Base-by-base conservation (phyloP, 2,329 filamentous ascomycete species). In the Ampelomyces quisqualis region DNA sequence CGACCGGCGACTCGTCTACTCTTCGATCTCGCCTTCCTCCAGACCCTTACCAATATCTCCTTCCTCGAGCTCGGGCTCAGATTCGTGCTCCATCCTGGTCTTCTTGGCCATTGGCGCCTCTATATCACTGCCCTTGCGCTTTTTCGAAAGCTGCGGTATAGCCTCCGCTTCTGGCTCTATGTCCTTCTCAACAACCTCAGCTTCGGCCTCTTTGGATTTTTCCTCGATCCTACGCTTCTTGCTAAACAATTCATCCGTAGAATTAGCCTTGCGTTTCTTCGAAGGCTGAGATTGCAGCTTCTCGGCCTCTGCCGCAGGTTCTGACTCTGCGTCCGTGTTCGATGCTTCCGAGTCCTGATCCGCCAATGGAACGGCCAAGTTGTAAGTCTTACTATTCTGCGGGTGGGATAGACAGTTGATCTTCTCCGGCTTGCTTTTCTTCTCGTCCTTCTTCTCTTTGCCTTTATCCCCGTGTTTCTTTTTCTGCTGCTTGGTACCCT, bases 391-490 rank as follows among this genome's bases (percentile, higher is more conserved):
- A 15, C 40, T 31, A 7, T 43, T 28, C 4, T 27, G 22, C 11
- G 31, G 38, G 26, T 39, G 35, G n/a, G 35, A 21, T 13, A 43
- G 27, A 20, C 34, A 38, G 10, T 11, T 30, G 11, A 20, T 31
- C 15, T 38, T 34, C 13, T 11, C 17, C 13, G 14, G 11, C n/a
- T 20, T 21, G 4, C 10, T 9, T 31, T 35, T 32, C 20, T 27
- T 11, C 13, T n/a, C 28, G 9, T 24, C 22, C 17, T 34, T 30
- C n/a, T 10, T 26, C 18, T 22, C 17, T 7, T 19, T 27, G 9
- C 13, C 10, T 30, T 34, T 31, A 14, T 26, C 13, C 28, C 10
- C 14, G 13, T 15, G 13, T 7, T 18, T 30, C 29, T 18, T 7
- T 7, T 10, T n/a, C 22, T 10, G 9, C 22, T 3, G 9, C 22